Conservation (phyloP, 805 yeast species). For the Metschnikowia proteae region DNA sequence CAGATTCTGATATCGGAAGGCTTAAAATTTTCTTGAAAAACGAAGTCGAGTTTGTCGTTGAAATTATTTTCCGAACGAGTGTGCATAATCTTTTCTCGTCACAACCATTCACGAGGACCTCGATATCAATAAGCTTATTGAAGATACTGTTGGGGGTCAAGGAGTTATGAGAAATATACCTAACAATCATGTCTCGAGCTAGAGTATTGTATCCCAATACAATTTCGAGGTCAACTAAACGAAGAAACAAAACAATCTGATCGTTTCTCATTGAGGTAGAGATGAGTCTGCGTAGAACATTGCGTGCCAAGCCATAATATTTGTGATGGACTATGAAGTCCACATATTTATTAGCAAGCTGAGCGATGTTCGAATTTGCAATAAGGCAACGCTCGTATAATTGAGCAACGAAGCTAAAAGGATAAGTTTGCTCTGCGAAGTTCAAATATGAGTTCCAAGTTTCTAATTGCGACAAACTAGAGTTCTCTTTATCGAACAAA, state of each 20-base stretch:
- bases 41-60: conserved; percentile 20
- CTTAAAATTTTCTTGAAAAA: conserved; percentile 2
- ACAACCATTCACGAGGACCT: conserved; percentile 26
- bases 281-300: conserved; percentile 36
- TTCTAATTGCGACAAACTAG: conserved; percentile 46
- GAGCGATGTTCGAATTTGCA: conserved; percentile 41
- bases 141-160: conserved; percentile 34
- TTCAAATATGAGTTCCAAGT: conserved; percentile 59
- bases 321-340: conserved; percentile 34
- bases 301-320: conserved; percentile 35
- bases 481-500: conserved; percentile 32
- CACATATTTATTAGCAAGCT: conserved; percentile 49
- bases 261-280: conserved; percentile 22
- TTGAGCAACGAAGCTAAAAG: conserved; percentile 21
- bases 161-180: conserved; percentile 22
- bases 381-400: conserved; percentile 49
- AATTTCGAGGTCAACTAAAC: conserved; percentile 44
- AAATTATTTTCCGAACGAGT: conserved; percentile 28
- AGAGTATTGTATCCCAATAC: conserved; percentile 29
- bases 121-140: conserved; percentile 42
- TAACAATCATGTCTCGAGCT: conserved; percentile 36
- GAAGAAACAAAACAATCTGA: conserved; percentile 25
- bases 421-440: conserved; percentile 43
- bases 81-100: conserved; percentile 26
- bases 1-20: not conserved